phyloP scores from a whole-genome alignment of 352 stramenopile species.

The Pythium sukuiense region DNA sequence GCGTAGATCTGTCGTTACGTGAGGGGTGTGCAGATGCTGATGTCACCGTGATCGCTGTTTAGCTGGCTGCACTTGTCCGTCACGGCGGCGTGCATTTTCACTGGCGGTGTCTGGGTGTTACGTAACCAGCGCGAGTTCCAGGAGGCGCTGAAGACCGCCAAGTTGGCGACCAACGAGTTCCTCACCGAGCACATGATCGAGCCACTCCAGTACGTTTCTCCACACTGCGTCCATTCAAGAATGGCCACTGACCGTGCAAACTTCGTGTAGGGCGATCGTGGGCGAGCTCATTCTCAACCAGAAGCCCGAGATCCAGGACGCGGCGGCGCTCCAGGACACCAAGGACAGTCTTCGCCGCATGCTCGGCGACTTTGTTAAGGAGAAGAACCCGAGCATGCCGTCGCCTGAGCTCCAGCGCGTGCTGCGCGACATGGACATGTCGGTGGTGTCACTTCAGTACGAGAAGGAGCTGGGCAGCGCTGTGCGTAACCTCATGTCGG shows the following conservation, averaged over 20 bases:
- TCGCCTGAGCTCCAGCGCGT: conserved; percentile 30
- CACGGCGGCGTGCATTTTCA: conserved; percentile 50
- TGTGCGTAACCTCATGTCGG: conserved; percentile 79
- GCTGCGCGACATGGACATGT: conserved; percentile 45
- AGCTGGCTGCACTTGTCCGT: conserved; percentile 70
- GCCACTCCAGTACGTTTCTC: conserved; percentile 48
- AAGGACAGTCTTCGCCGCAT: conserved; percentile 84
- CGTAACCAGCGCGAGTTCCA: conserved; percentile 72
- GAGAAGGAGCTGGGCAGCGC: conserved; percentile 51
- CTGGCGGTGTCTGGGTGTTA: conserved; percentile 57
- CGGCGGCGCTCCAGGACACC: conserved; percentile 68
- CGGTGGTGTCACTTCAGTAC: conserved; percentile 44
- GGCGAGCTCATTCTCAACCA: conserved; percentile 81
- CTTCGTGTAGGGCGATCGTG: conserved; percentile 56
- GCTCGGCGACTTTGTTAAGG: conserved; percentile 74
- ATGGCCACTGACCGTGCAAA: too few species aligned
- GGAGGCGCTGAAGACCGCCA: conserved; percentile 42
- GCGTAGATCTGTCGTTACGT: neutral
- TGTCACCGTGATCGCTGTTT: neutral
- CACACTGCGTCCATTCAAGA: too few species aligned
- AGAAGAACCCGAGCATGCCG: conserved; percentile 63
- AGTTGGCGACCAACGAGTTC: conserved; percentile 57
- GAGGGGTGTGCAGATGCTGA: neutral
- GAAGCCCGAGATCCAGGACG: conserved; percentile 83
- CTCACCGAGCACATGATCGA: conserved; percentile 81